A percentile compares a stretch with the other conserved stretches of the same genome.
These are phyloP conservation scores for Lantana camara DNA, from an alignment of 257 asterid genomes.

Conservation along the genomic window DNA sequence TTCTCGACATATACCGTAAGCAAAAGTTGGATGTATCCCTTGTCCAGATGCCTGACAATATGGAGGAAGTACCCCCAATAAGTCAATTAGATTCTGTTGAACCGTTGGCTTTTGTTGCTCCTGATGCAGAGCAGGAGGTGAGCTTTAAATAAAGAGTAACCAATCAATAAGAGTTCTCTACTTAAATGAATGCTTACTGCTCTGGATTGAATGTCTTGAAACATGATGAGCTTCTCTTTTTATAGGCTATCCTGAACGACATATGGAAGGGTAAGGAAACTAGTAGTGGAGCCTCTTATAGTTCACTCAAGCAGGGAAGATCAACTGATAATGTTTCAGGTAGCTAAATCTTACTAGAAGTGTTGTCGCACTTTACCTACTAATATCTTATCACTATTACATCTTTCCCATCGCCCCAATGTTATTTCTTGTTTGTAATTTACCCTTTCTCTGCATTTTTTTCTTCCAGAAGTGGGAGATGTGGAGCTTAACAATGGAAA, in stretches of 20 bases:
- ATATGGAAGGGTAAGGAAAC: conserved; percentile 74
- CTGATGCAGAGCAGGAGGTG: conserved; percentile 87
- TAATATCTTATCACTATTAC: not conserved
- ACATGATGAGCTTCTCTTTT: conserved; percentile 17
- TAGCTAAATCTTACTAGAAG: conserved; percentile 14
- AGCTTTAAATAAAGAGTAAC: conserved; percentile 25
- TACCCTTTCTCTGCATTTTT: not conserved
- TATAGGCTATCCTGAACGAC: conserved; percentile 68
- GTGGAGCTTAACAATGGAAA: conserved; percentile 45
- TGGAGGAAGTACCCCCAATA: conserved; percentile 70
- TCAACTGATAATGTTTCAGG: conserved; percentile 68
- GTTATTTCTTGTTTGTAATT: not conserved
- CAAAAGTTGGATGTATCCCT: conserved; percentile 55
- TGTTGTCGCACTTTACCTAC: not conserved
- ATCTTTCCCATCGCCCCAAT: not conserved
- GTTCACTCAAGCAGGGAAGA: conserved; percentile 56
- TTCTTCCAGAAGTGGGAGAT: conserved; percentile 49
- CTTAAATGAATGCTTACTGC: not conserved
- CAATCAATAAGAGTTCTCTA: conserved; percentile 8
- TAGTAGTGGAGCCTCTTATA: conserved; percentile 65
- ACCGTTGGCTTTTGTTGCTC: conserved; percentile 88
- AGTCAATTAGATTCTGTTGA: conserved; percentile 55
- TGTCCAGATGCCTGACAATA: conserved; percentile 47
- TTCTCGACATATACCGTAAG: conserved; percentile 87
- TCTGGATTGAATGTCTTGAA: conserved; percentile 24